Evolutionary conservation across 257 asterid species (phyloP), one percentile per base, ranked within the genome.

Genomic region (Prunella vulgaris): DNA sequence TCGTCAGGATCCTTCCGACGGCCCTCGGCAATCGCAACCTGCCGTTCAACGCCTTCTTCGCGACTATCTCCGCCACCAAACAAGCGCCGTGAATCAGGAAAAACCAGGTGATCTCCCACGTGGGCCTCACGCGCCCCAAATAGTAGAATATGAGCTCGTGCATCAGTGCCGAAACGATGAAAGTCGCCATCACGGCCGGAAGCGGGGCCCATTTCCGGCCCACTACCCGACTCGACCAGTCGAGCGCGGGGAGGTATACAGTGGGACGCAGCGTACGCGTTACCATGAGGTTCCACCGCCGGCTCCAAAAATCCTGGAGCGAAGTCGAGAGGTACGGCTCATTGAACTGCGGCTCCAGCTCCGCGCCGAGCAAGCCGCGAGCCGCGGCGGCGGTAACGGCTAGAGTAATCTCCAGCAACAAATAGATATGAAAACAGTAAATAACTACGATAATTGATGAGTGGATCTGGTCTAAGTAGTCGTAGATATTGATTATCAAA

Each of bases 251-350:
- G 0, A 71, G 54, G 79, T 90, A 92, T 25, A 92, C 88, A 2
- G 87, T 72, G 30, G 98, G 97, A 13, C 91, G 87, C 17, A 92
- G 92, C 17, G 84, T 80, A 12, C 90, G 80, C 49, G 95, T 78
- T 4, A 84, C 97, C 89, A 85, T 84, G 64, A 88, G 87, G 84
- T 92, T 92, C 98, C 98, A 92, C 56, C 98, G 75, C 3, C 87
- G 83, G 4, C 96, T 94, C 98, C 98, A 92, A 30, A 92, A 92
- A 14, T 92, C 88, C 77, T 90, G 97, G 49, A 92, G 70, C 1
- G 98, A 92, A 14, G 85, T 68, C 8, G 98, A 81, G 5, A 92
- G 82, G 66, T 78, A 78, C 14, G 98, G 97, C 81, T 85, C 91
- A 20, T 88, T 37, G 78, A 90, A 92, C 62, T 91, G 96, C 40